Base-by-base conservation (phyloP, 208 protist genomes). In the Trypanosoma brucei region DNA sequence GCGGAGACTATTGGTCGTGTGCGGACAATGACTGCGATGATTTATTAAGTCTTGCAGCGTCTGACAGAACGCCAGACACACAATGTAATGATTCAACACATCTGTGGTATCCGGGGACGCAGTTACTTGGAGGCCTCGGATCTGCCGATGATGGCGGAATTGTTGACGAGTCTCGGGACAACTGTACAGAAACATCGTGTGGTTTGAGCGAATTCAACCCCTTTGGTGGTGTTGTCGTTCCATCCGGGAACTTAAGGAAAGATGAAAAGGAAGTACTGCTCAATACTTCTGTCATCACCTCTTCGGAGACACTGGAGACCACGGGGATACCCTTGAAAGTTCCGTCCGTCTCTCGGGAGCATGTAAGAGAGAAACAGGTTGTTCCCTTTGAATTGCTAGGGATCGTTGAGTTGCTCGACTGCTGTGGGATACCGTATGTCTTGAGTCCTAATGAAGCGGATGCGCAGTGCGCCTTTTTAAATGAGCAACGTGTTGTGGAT, bases 381-480 rank as follows among this genome's bases (percentile, higher is more conserved):
- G 56, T 77, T 42, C 88, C 88, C 2, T 88, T 86, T 52, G 85
- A 95, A 37, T 65, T 95, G 0, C 55, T 91, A 9, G 76, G 68
- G 42, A 71, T 92, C 50, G 75, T 92, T 33, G 78, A 93, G 67
- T 67, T 98, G 49, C 75, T 96, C 2, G 72, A 88, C 38, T 83
- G 81, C 55, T 94, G 88, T 59, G 89, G 91, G 31, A 72, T 97
- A 39, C 81, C 92, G 6, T 96, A 84, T 60, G 70, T 97, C 4
- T 51, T 95, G 13, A 93, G 88, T 53, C 95, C 95, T 14, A 57
- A 62, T 37, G 95, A 98, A 70, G 92, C 95, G 14, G 95, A 98
- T 57, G 89, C 93, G n/a, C 96, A 98, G 84, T 97, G 93, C 68
- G 93, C 93, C 37, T 87, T 85, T 70, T 66, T 98, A 35, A 82